phyloP scores from a whole-genome alignment of 495 filamentous ascomycete species.

The Penicillium paxilli region DNA sequence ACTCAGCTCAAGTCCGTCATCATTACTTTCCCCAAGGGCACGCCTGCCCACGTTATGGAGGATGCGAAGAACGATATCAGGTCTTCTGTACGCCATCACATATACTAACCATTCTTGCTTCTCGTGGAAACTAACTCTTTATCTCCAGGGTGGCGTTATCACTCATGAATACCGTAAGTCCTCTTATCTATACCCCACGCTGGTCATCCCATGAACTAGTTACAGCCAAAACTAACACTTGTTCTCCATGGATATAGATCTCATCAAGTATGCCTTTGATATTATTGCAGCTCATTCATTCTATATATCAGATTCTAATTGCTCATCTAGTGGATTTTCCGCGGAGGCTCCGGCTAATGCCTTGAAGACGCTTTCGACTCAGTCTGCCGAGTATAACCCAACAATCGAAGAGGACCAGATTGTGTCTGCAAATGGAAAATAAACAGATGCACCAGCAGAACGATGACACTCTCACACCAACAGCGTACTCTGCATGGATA shows the following conservation, averaged over 20 bases:
- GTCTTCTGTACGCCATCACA: constrained; percentile 57
- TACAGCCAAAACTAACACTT: constrained; percentile 11
- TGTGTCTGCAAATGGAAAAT: constrained; percentile 45
- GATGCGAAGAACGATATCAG: constrained; percentile 70
- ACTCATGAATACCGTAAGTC: constrained; percentile 58
- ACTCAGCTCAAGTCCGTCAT: constrained; percentile 70
- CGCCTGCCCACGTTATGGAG: constrained; percentile 65
- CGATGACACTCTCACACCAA: background rate
- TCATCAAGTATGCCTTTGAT: constrained; percentile 47
- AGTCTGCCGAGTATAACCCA: constrained; percentile 63
- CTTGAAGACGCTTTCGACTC: constrained; percentile 67
- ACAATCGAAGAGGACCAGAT: constrained; percentile 76
- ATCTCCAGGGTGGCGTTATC: constrained; percentile 32
- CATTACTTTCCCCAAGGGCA: constrained; percentile 72
- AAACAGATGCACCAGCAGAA: too few species aligned
- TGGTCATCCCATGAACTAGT: background rate
- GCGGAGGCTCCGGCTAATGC: constrained; percentile 66
- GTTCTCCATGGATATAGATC: constrained; percentile 28
- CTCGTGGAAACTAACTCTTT: background rate
- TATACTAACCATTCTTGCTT: background rate
- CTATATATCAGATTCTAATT: constrained; percentile 16
- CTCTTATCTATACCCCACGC: background rate
- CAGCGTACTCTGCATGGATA: background rate
- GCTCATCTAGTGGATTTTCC: constrained; percentile 65
- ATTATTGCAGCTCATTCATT: background rate